Evolutionary conservation across 2,329 filamentous ascomycete species (phyloP), one percentile per base, ranked within the genome.

Genomic region (Alternaria ventricosa): DNA sequence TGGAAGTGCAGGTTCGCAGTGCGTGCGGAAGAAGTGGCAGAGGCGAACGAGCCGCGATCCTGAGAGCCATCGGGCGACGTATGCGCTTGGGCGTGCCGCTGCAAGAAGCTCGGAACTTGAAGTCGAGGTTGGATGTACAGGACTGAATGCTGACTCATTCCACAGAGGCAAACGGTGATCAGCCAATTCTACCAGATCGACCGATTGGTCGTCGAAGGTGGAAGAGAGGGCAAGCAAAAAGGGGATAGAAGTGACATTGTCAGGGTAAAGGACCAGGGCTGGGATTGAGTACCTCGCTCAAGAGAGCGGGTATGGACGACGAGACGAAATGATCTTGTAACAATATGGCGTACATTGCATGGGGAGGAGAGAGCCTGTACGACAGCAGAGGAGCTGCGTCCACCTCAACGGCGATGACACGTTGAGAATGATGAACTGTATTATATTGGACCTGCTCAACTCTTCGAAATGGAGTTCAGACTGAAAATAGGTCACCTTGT

Each of bases 141-240:
- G 43, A 28, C 11, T n/a, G 30, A 5, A 47, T 25, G 74, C 81
- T 87, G 66, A 87, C 78, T 12, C n/a, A 55, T 13, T 30, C 28
- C 64, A 73, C 84, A 98, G 96, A 90, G 96, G 79, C 96, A 98
- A 91, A 96, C 95, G 11, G 87, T 96, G 55, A 89, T 99, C 76
- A 96, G 94, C 78, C 92, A 97, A 79, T 98, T 98, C 83, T 98
- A 93, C 84, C 92, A 97, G 82, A 81, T 96, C 66, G 94, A 98
- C 78, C 87, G 89, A 76, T 87, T 99, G 81, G 96, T 99, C 13
- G 92, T 99, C 0, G 96, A 99, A 82, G 92, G 92, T 18, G 91
- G 92, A 63, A 90, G 93, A 80, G 89, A 91, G 74, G 91, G 91
- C 70, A 93, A 92, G 81, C 88, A 94, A 78, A 88, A 83, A 33